Base-by-base conservation (phyloP, 805 yeast species). In the Suhomyces pyralidae region DNA sequence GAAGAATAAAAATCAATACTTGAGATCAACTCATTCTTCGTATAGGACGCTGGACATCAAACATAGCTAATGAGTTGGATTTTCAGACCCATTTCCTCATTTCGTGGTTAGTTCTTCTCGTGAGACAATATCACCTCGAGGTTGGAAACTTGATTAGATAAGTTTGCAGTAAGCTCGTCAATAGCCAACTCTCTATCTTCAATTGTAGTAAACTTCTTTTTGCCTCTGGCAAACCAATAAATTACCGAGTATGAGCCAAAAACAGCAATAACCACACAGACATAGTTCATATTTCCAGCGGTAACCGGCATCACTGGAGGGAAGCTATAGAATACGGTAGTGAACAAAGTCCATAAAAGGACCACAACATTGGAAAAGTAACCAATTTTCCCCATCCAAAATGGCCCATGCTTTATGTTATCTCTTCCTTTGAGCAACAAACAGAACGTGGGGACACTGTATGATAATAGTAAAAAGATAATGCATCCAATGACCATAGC, bases 221-320 rank as follows among this genome's bases (percentile, higher is more conserved):
- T 66, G 3, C 75, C 78, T 57, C 76, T 61, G 20, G 69, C 66
- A 50, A 67, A 69, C 90, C 90, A 85, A 62, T 83, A 84, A 4
- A 73, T 51, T 1, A 81, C 54, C 32, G 80, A 64, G 61, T 77
- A 81, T 0, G 70, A 10, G 4, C 74, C 61, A 61, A 72, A 78
- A 8, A 82, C 82, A 1, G 59, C 68, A 45, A 64, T 48, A 17
- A 82, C 87, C 7, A 79, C 87, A 30, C 80, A 66, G 14, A 84
- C 83, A 58, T 86, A 86, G 64, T 86, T 86, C 91, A 86, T 86
- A 56, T 78, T 76, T 40, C 81, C 79, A 34, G 76, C 78, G 2
- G 76, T 73, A 2, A 78, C 90, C 2, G 91, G 92, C 79, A 81
- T 74, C 9, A 70, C 71, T 24, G 82, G 69, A 28, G 92, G 91